Evolutionary conservation across 148 eudicot genomes (phyloP).

Genomic region (Nepenthes gracilis): DNA sequence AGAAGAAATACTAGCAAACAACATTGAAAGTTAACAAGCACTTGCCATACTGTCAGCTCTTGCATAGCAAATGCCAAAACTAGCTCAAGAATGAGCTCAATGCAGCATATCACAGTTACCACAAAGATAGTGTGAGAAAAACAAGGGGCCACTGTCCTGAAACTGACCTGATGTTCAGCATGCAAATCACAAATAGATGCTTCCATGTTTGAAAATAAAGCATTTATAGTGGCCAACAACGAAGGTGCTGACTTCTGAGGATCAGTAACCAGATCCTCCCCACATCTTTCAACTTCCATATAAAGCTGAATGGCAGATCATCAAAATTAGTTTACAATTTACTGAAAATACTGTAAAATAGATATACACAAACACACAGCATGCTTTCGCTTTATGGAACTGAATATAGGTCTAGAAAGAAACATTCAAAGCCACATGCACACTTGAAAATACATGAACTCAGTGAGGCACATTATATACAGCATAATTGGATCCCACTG

Average conservation of each 20-base stretch:
- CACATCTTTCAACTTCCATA: constrained; percentile 61
- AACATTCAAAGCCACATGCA: too few relatives aligned
- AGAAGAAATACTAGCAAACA: neutral
- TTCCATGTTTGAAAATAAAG: constrained; percentile 61
- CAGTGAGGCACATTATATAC: too few relatives aligned
- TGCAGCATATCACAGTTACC: too few relatives aligned
- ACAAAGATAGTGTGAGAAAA: too few relatives aligned
- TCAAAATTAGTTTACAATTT: neutral
- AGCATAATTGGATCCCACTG: too few relatives aligned
- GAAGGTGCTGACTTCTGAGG: constrained; percentile 55
- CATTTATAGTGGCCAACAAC: constrained; percentile 44
- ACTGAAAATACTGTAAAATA: neutral
- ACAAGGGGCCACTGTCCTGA: neutral
- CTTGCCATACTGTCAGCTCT: neutral
- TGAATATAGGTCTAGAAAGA: too few relatives aligned
- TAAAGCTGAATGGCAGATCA: constrained; percentile 47
- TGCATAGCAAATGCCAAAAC: neutral
- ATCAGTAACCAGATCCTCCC: constrained; percentile 61
- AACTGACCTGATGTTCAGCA: constrained; percentile 49
- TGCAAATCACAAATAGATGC: constrained; percentile 58
- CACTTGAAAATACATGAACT: too few relatives aligned
- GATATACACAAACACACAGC: neutral
- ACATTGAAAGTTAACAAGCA: neutral
- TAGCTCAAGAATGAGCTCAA: neutral
- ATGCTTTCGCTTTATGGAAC: neutral